Base-by-base conservation (phyloP, 805 yeast species). In the Spencermartinsiella europaea region DNA sequence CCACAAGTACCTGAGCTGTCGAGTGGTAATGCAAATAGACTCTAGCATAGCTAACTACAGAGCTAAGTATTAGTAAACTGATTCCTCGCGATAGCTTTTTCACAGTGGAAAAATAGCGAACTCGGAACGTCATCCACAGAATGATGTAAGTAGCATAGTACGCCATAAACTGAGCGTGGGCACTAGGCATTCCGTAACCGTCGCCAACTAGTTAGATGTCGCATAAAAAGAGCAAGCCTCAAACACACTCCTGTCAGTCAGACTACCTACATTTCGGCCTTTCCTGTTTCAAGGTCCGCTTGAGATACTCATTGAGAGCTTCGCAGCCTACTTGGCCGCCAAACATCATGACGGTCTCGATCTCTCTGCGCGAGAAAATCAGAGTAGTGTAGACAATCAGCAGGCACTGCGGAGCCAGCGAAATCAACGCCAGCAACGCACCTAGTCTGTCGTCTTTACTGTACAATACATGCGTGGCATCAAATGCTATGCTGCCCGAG, bases 161-260 rank as follows among this genome's bases (percentile, higher is more conserved):
- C 1, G 95, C 95, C 89, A 91, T 85, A 64, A 90, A 93, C 67
- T 91, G 99, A 0, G 96, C 80, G 65, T 91, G 99, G 1, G 99
- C 96, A 44, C 90, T 81, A 0, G 99, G 99, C 97, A 91, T 91
- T 0, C 99, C 99, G 62, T 83, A 89, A 0, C 84, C 81, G 52
- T 84, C 60, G 2, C 60, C 64, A n/a, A 45, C 45, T 42, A 48
- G 20, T 28, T 27, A 40, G 22, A 15, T 31, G 16, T 20, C 14
- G 15, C 12, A 28, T 14, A 10, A 45, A 40, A 27, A n/a, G n/a
- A n/a, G n/a, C n/a, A n/a, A n/a, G n/a, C 8, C 16, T 4, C n/a
- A 15, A 3, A 4, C 5, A 50, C 50, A 4, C 36, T 42, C 54
- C 44, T n/a, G 19, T 7, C 44, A 16, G 31, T 53, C 16, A 33